Base-by-base conservation (phyloP, 345 rosid species). In the Camelina neglecta region DNA sequence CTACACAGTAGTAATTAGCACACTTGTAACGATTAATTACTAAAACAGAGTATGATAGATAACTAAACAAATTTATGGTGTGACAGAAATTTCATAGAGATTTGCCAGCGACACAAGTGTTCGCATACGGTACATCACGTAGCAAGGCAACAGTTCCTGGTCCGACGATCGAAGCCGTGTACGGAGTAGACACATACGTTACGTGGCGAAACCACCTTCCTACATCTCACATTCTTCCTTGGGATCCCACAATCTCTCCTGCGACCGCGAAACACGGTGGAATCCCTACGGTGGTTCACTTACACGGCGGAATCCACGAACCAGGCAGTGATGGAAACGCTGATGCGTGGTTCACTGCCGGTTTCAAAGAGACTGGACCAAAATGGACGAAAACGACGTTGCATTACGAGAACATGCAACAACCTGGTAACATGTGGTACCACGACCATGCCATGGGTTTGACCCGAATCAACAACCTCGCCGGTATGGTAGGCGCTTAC, bases 391-490 rank as follows among this genome's bases (percentile, higher is more conserved):
- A 86, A 59, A 67, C 64, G 23, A 84, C 76, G 1, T 85, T 75
- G 18, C 97, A 78, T 69, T 95, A 92, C 65, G 71, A 36, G 75
- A 92, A 95, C 55, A 50, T 20, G 2, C 99, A 95, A 31, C 99
- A 92, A 0, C 99, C 99, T 6, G 97, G 99, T 10, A 95, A 83
- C 80, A 67, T 90, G 49, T 94, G 98, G 98, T 94, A 94, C 72
- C 98, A 94, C 57, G 99, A 95, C 76, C 99, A 95, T 36, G 91
- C 99, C 80, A 83, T 85, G 88, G 97, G 99, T 12, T 80, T 95
- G 85, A 95, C 99, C 7, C 62, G 97, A 59, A 87, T 92, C 81
- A 95, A 92, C 87, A 71, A 90, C 0, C 67, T 95, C 47, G 97
- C 99, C 5, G 99, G 99, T 48, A 60, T 95, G 76, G 12, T 88